phyloP scores from a whole-genome alignment of 176 grass and related monocot genomes.

The Dactylis glomerata region DNA sequence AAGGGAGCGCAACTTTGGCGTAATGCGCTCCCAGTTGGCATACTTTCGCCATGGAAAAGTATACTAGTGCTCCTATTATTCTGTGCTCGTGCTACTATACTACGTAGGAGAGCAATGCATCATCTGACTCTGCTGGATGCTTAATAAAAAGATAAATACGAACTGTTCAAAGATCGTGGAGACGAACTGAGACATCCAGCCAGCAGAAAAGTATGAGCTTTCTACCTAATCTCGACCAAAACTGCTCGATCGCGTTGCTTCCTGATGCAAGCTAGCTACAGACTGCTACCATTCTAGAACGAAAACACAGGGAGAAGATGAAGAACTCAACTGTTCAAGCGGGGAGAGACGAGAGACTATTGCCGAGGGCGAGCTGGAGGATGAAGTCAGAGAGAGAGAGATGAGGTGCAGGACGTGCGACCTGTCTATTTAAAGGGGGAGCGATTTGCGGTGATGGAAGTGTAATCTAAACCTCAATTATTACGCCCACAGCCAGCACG shows the following conservation, averaged over 20 bases:
- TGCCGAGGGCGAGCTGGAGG: constrained; percentile 15
- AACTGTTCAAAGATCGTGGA: neutral
- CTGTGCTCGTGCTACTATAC: neutral
- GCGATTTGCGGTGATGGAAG: constrained; percentile 10
- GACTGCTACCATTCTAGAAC: neutral
- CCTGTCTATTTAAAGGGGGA: constrained; percentile 39
- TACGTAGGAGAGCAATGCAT: constrained; percentile 36
- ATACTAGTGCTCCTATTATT: neutral
- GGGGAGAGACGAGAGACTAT: neutral
- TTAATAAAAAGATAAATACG: constrained; percentile 13
- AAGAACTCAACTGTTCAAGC: constrained; percentile 33
- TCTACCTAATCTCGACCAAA: constrained; percentile 31
- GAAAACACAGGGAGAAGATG: neutral
- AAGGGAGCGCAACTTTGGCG: constrained; percentile 40
- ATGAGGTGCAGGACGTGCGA: neutral
- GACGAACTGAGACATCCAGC: neutral
- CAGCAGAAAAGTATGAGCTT: neutral
- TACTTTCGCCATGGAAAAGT: constrained; percentile 25
- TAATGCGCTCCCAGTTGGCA: constrained; percentile 39
- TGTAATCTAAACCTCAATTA: constrained; percentile 31
- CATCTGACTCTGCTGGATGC: neutral
- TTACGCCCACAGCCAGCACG: constrained; percentile 23
- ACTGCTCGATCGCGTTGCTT: neutral
- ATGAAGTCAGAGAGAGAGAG: neutral
- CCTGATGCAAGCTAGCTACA: neutral